Percentiles rank a stretch among this genome's conserved stretches.
phyloP scores from a whole-genome alignment of 1,139 yeast species.

The Geotrichum histeridarum region DNA sequence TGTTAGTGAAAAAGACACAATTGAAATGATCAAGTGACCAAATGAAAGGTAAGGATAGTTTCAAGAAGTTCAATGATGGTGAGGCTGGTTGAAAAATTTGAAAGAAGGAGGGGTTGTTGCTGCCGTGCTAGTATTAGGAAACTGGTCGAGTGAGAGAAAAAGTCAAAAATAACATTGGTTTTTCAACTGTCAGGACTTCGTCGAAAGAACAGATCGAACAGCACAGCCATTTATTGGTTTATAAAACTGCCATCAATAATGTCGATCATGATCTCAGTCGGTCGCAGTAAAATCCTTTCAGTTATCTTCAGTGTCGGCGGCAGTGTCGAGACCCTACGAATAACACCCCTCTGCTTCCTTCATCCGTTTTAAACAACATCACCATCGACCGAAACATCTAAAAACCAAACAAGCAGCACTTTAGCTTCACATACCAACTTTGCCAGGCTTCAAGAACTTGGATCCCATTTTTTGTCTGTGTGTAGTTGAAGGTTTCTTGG shows the following conservation, averaged over 20 bases:
- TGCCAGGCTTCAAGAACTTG: slow-evolving; percentile 98
- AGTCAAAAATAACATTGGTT: no score
- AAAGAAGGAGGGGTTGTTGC: not conserved
- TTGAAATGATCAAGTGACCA: no score
- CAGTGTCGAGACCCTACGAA: no score
- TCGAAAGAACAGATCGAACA: no score
- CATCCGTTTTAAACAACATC: not conserved
- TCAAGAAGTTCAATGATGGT: no score
- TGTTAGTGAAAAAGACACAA: not conserved
- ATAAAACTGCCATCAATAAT: no score
- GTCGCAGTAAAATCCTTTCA: no score
- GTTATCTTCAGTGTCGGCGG: no score
- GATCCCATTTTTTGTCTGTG: slow-evolving; percentile 39
- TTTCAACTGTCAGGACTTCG: not conserved
- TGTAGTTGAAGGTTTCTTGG: slow-evolving; percentile 18
- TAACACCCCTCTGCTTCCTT: not conserved
- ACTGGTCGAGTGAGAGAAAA: not conserved
- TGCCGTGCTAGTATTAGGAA: not conserved
- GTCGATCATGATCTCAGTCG: no score
- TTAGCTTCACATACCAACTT: slow-evolving; percentile 78
- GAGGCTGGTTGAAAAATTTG: no score
- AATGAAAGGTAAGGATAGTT: no score
- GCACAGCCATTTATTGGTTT: no score
- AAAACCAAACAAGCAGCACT: not conserved
- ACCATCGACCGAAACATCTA: not conserved